A percentile compares a stretch with the other conserved stretches of the same genome.
Evolutionary conservation across 2,329 filamentous ascomycete species (phyloP).

Genomic region (Fusarium tricinctum): DNA sequence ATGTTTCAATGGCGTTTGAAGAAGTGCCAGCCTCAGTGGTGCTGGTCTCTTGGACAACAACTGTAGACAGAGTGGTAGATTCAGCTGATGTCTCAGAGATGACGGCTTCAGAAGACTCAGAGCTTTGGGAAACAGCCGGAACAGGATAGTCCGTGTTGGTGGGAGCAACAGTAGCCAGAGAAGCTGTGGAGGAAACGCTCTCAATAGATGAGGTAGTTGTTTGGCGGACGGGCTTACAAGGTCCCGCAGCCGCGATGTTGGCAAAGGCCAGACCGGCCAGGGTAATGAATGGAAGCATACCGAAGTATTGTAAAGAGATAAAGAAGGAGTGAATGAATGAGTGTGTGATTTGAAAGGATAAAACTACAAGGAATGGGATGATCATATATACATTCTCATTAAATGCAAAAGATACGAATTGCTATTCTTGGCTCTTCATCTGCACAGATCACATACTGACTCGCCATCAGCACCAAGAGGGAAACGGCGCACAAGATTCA

Average conservation of each 20-base stretch:
- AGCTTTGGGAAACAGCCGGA: too few relatives aligned
- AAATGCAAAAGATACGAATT: too few relatives aligned
- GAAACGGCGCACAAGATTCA: background rate
- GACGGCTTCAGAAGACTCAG: too few relatives aligned
- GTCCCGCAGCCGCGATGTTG: constrained; percentile 1
- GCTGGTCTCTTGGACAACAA: constrained; percentile 2
- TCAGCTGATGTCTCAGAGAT: too few relatives aligned
- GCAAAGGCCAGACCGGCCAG: constrained; percentile 12
- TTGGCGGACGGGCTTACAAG: constrained; percentile 1
- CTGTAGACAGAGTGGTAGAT: background rate
- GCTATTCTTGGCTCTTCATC: too few relatives aligned
- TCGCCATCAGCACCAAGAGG: background rate
- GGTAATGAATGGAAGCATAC: constrained; percentile 11
- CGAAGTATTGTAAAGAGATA: background rate
- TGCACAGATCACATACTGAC: too few relatives aligned
- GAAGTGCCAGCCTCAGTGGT: background rate
- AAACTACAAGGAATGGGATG: too few relatives aligned
- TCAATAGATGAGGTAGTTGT: constrained; percentile 1
- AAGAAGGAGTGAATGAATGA: background rate
- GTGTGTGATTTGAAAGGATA: background rate
- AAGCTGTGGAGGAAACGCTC: background rate
- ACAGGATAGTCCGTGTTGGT: too few relatives aligned
- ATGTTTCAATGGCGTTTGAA: background rate
- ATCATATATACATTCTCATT: too few relatives aligned
- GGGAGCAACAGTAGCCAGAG: too few relatives aligned